These are phyloP conservation scores for Pelargonium fulgidum DNA, from an alignment of 441 rosid genomes.

Conservation along the genomic window DNA sequence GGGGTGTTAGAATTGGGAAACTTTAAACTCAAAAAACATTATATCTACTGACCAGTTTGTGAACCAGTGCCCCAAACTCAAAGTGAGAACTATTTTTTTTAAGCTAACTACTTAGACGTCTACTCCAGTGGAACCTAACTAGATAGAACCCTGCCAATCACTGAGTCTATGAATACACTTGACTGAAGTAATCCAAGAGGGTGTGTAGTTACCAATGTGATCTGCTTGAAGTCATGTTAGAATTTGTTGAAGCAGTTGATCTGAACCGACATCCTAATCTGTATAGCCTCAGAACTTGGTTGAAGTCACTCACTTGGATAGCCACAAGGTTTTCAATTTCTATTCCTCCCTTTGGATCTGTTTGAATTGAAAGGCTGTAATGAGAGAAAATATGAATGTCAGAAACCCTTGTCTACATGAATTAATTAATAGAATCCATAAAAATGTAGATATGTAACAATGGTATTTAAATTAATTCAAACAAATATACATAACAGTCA, in stretches of 20 bases:
- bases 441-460: not conserved
- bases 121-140: conserved; percentile 1
- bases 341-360: conserved; percentile 49
- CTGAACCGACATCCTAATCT: conserved; percentile 67
- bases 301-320: conserved; percentile 52
- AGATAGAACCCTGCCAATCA: not conserved
- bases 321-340: conserved; percentile 62
- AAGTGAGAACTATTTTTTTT: not conserved
- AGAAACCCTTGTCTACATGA: not conserved
- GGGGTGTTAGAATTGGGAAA: conserved; percentile 4
- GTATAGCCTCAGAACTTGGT: conserved; percentile 64
- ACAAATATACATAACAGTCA: not conserved
- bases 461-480: not conserved
- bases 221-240: conserved; percentile 67
- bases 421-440: not conserved
- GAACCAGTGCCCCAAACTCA: not conserved
- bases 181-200: conserved; percentile 1
- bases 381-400: conserved; percentile 12
- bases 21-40: conserved; percentile 4
- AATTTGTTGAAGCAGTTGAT: conserved; percentile 74
- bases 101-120: conserved; percentile 1
- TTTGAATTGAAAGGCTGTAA: conserved; percentile 61
- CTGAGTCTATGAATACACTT: not conserved
- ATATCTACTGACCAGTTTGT: not conserved
- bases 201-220: conserved; percentile 63